phyloP scores from a whole-genome alignment of 306 rosid species.

The Medicago truncatula region MtrunA17r5.0-ANR NC_053049.1:30111501-30112000 shows the following conservation, averaged over 20 bases:
- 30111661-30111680: slow-evolving; percentile 34
- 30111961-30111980: background rate
- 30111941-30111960: background rate
- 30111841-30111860: background rate
- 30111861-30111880: background rate
- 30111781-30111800: background rate
- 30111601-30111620: background rate
- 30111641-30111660: background rate
- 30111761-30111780: background rate
- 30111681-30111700: background rate
- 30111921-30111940: background rate
- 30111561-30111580: background rate
- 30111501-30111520: background rate
- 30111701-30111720: background rate
- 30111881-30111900: background rate
- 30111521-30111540: background rate
- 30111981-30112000: too few relatives aligned
- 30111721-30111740: background rate
- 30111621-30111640: background rate
- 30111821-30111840: slow-evolving; percentile 8
- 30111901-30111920: background rate
- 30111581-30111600: slow-evolving; percentile 13
- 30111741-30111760: background rate
- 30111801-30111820: background rate
- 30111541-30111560: background rate